A percentile compares a stretch with the other conserved stretches of the same genome.
phyloP scores from a whole-genome alignment of 176 grass and related monocot species.

The Elaeis guineensis region DNA sequence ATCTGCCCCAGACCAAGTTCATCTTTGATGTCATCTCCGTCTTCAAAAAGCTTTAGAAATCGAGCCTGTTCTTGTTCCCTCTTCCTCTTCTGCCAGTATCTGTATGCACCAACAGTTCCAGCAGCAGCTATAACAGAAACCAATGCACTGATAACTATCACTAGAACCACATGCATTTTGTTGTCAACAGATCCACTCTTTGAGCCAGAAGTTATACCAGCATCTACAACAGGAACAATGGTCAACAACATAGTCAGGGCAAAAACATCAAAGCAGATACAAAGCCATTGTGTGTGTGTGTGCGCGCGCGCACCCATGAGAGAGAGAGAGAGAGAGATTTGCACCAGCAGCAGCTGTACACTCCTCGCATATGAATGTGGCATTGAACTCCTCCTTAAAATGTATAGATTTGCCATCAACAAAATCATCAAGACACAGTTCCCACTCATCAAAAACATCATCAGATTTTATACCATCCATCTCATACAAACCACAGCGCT shows the following conservation, averaged over 20 bases:
- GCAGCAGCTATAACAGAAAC: not conserved
- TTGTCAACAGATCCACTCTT: not conserved
- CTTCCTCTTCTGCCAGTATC: slow-evolving; percentile 14
- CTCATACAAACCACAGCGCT: slow-evolving; percentile 16
- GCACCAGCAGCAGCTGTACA: slow-evolving; percentile 7
- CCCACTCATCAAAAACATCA: slow-evolving; percentile 16
- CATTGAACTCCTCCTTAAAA: slow-evolving; percentile 14
- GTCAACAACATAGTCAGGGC: too few relatives aligned
- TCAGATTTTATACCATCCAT: slow-evolving; percentile 3
- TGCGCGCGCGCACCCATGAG: too few relatives aligned
- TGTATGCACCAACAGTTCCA: not conserved
- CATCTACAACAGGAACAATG: not conserved
- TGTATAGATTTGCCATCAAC: not conserved
- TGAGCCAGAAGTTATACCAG: not conserved
- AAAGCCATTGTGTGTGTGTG: too few relatives aligned
- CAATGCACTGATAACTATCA: slow-evolving; percentile 2
- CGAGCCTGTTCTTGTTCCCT: slow-evolving; percentile 7
- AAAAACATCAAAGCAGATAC: too few relatives aligned
- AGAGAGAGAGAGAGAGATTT: too few relatives aligned
- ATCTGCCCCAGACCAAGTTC: slow-evolving; percentile 1
- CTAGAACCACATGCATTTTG: not conserved
- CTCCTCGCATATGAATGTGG: slow-evolving; percentile 1
- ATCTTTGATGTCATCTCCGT: slow-evolving; percentile 12
- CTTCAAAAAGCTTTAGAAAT: slow-evolving; percentile 15
- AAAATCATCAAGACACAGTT: slow-evolving; percentile 11